Percentiles rank a stretch among this genome's conserved stretches.
Evolutionary conservation across 768 basidiomycete genomes (phyloP).

Genomic region (Lanmaoa pseudosensibilis): DNA sequence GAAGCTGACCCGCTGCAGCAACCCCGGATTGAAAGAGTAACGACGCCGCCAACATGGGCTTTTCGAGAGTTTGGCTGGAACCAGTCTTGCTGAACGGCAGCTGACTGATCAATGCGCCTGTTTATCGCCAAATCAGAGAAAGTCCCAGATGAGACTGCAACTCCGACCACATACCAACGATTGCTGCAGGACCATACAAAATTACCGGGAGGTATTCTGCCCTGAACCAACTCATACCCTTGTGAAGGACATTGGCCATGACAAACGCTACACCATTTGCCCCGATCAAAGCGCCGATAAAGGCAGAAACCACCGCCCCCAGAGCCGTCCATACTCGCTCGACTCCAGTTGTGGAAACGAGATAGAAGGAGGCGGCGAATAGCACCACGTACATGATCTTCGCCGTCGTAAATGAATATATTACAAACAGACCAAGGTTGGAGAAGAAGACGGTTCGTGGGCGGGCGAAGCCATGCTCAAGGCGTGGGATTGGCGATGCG

Average conservation of each 20-base stretch:
- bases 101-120: conserved; percentile 67
- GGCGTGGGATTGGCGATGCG: conserved; percentile 64
- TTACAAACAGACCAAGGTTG: conserved; percentile 62
- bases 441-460: conserved; percentile 80
- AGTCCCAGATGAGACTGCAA: neutral
- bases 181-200: conserved; percentile 73
- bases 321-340: conserved; percentile 39
- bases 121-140: neutral
- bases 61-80: conserved; percentile 48
- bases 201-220: conserved; percentile 61
- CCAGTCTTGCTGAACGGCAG: conserved; percentile 42
- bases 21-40: conserved; percentile 58
- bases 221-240: conserved; percentile 85
- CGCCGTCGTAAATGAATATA: conserved; percentile 75
- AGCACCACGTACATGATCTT: conserved; percentile 58
- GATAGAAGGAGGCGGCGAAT: conserved; percentile 44
- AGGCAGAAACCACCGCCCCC: conserved; percentile 49
- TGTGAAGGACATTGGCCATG: conserved; percentile 60
- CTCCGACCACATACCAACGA: conserved; percentile 54
- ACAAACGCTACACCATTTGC: conserved; percentile 73
- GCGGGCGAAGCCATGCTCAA: conserved; percentile 48
- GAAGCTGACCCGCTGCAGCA: conserved; percentile 60
- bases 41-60: conserved; percentile 56
- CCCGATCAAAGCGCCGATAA: conserved; percentile 56
- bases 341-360: conserved; percentile 39